Conservation (phyloP, 176 grass and related monocot genomes). For the Carex kokanica region DNA sequence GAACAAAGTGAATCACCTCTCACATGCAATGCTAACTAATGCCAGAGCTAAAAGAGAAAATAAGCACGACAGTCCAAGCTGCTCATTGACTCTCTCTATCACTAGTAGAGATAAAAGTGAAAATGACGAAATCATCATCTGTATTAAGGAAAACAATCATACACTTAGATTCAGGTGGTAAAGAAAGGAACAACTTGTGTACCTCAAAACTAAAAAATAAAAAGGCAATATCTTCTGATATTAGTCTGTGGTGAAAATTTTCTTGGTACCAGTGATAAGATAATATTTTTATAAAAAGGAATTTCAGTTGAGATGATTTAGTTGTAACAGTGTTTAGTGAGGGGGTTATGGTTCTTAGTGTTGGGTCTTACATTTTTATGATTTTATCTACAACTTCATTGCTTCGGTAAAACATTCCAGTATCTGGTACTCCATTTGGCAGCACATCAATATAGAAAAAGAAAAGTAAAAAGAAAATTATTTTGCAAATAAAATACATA, state of each 20-base stretch:
- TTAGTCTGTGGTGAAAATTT: background rate
- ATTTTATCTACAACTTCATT: background rate
- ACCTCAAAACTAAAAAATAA: background rate
- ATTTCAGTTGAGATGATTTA: background rate
- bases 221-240: background rate
- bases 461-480: background rate
- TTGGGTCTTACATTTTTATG: background rate
- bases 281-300: background rate
- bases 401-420: background rate
- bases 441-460: constrained; percentile 14
- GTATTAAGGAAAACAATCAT: constrained; percentile 38
- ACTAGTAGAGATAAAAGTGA: constrained; percentile 85
- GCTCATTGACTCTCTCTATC: constrained; percentile 90
- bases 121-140: constrained; percentile 95
- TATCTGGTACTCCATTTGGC: background rate
- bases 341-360: background rate
- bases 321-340: background rate
- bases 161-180: background rate
- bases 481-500: constrained; percentile 33
- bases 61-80: constrained; percentile 68
- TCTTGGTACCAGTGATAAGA: background rate
- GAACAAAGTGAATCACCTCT: constrained; percentile 51
- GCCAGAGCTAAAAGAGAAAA: constrained; percentile 60
- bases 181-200: background rate
- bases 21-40: constrained; percentile 73